Conservation (phyloP, 257 asterid species). For the Ophiorrhiza pumila region DNA sequence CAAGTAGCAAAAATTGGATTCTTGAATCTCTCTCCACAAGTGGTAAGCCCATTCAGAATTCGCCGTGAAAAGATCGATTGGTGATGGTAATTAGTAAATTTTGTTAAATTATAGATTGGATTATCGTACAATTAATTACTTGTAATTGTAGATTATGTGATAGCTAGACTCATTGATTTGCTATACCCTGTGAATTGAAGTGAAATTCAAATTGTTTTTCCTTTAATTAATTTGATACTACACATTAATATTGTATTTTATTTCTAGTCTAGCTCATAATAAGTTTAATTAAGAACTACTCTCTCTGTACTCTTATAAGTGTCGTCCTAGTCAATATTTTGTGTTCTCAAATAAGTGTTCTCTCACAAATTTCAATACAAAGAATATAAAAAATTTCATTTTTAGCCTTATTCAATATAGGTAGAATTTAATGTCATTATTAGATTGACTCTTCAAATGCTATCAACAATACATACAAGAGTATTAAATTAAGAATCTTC, state of each 20-base stretch:
- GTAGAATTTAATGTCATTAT: no score
- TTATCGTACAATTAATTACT: background rate
- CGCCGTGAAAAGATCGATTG: background rate
- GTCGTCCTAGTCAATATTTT: no score
- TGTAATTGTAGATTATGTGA: slow-evolving; percentile 10
- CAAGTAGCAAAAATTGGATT: slow-evolving; percentile 25
- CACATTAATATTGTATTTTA: no score
- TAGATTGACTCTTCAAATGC: no score
- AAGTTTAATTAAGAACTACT: no score
- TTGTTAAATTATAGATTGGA: background rate
- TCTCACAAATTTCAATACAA: no score
- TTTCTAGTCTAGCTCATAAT: background rate
- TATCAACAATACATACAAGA: no score
- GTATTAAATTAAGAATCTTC: no score
- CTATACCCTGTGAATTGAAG: background rate
- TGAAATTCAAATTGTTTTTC: background rate
- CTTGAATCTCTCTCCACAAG: slow-evolving; percentile 24
- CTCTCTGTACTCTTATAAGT: no score
- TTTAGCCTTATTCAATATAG: no score
- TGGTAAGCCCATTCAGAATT: slow-evolving; percentile 6
- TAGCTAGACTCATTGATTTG: background rate
- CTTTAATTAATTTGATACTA: background rate
- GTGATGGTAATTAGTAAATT: background rate
- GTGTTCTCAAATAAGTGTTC: no score
- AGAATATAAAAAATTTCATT: no score